Conservation (phyloP, 2,329 filamentous ascomycete genomes). For the Calonectria honghensis region DNA sequence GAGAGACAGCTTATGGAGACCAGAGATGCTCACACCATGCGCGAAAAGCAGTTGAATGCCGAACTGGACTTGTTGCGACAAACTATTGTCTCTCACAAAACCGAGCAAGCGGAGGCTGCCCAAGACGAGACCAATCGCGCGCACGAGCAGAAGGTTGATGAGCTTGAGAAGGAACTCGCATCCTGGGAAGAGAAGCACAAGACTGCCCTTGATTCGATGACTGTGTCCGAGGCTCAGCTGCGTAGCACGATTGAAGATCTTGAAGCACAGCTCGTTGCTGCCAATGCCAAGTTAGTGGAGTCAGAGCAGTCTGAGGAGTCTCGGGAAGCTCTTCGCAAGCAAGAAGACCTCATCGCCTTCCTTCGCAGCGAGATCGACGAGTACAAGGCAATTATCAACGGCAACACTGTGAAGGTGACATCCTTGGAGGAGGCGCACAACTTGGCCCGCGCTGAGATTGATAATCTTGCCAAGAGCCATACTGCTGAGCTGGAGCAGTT, state of each 20-base stretch:
- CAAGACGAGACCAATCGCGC: slow-evolving; percentile 56
- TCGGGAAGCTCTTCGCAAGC: slow-evolving; percentile 69
- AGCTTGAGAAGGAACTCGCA: slow-evolving; percentile 82
- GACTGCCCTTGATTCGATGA: slow-evolving; percentile 80
- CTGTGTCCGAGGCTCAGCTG: slow-evolving; percentile 83
- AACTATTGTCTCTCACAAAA: slow-evolving; percentile 63
- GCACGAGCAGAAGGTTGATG: slow-evolving; percentile 76
- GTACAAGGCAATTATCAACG: slow-evolving; percentile 84
- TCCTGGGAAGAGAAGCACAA: slow-evolving; percentile 87
- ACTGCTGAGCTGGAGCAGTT: slow-evolving; percentile 79
- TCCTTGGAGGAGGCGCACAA: slow-evolving; percentile 84
- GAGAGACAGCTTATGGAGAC: slow-evolving; percentile 86
- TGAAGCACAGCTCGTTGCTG: slow-evolving; percentile 75
- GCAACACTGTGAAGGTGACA: slow-evolving; percentile 80
- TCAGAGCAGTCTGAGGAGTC: slow-evolving; percentile 60
- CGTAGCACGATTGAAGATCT: slow-evolving; percentile 83
- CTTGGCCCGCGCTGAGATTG: slow-evolving; percentile 71
- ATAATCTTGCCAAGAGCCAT: slow-evolving; percentile 36
- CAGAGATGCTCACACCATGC: slow-evolving; percentile 81
- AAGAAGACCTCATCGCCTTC: slow-evolving; percentile 75
- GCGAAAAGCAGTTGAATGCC: slow-evolving; percentile 83
- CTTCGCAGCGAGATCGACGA: slow-evolving; percentile 86
- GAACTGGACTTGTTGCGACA: slow-evolving; percentile 82
- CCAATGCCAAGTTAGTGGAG: slow-evolving; percentile 70
- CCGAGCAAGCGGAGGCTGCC: slow-evolving; percentile 55